These are phyloP conservation scores for Cladobotryum mycophilum DNA, from an alignment of 2,329 filamentous ascomycete genomes.

Conservation along the genomic window DNA sequence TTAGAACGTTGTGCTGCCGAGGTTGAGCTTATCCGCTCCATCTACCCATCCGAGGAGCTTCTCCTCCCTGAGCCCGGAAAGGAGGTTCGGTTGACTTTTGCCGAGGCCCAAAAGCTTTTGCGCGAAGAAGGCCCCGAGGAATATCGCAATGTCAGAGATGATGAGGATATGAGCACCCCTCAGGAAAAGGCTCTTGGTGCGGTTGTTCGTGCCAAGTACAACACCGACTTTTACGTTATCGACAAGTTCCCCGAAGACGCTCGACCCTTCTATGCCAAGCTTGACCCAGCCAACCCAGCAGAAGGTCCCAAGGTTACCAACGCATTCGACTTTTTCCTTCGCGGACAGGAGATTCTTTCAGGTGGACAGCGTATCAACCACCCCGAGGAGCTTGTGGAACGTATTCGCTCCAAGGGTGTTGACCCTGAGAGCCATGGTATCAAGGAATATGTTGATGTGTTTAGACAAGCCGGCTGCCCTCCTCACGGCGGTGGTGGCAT, in stretches of 20 bases:
- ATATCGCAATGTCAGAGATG: constrained; percentile 61
- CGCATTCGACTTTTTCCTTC: constrained; percentile 78
- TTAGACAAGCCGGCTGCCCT: constrained; percentile 75
- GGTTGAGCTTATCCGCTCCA: constrained; percentile 63
- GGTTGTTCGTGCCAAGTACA: constrained; percentile 80
- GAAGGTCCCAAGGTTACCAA: constrained; percentile 58
- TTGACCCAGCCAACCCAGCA: constrained; percentile 46
- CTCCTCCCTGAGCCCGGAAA: constrained; percentile 68
- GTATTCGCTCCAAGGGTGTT: constrained; percentile 73
- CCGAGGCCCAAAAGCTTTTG: constrained; percentile 70
- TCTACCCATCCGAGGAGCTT: constrained; percentile 74
- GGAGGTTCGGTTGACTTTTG: constrained; percentile 70
- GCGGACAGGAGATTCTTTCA: constrained; percentile 87
- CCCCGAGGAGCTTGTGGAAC: constrained; percentile 65
- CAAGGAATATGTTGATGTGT: constrained; percentile 84
- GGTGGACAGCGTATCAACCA: constrained; percentile 90
- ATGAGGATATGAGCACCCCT: constrained; percentile 73
- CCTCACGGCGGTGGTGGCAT: constrained; percentile 49
- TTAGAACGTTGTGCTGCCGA: constrained; percentile 59
- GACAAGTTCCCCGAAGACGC: constrained; percentile 92
- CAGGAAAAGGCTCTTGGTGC: constrained; percentile 86
- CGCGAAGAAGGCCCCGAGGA: constrained; percentile 66
- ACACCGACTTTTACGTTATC: constrained; percentile 92
- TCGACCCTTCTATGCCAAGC: constrained; percentile 87
- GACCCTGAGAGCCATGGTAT: constrained; percentile 69